Evolutionary conservation across 176 grass and related monocot species (phyloP).

Genomic region (Alopecurus myosuroides): DNA sequence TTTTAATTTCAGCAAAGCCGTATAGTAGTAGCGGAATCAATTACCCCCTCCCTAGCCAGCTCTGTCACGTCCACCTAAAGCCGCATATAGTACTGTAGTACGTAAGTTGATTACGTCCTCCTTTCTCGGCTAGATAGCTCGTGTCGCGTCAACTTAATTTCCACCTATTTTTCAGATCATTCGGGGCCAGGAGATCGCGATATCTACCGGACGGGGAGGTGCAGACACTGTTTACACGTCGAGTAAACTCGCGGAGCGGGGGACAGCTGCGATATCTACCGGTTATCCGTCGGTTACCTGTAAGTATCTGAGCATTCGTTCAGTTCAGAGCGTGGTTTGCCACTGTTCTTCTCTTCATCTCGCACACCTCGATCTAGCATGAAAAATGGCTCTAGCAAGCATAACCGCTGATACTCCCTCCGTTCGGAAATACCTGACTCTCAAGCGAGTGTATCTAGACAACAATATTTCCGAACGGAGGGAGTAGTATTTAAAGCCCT

Average conservation of each 20-base stretch:
- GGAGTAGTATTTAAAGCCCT: neutral
- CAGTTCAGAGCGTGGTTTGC: neutral
- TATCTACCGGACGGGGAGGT: too few relatives aligned
- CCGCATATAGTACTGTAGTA: too few relatives aligned
- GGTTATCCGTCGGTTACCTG: neutral
- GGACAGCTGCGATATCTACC: neutral
- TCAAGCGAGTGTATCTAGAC: too few relatives aligned
- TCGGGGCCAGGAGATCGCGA: neutral
- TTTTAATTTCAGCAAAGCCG: neutral
- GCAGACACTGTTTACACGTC: constrained; percentile 6
- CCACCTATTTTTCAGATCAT: neutral
- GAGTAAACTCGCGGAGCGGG: neutral
- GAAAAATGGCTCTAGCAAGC: neutral
- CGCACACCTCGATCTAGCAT: too few relatives aligned
- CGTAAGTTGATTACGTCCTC: neutral
- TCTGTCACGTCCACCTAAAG: too few relatives aligned
- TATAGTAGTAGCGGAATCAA: too few relatives aligned
- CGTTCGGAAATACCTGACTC: too few relatives aligned
- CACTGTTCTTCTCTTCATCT: neutral
- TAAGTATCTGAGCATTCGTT: neutral
- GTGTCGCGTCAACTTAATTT: neutral
- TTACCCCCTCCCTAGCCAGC: too few relatives aligned
- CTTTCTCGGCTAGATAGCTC: neutral
- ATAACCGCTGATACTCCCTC: neutral
- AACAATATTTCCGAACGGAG: too few relatives aligned